A percentile compares a stretch with the other conserved stretches of the same genome.
Conservation (phyloP, 331 rosid species). For the Dryas integrifolia region DNA sequence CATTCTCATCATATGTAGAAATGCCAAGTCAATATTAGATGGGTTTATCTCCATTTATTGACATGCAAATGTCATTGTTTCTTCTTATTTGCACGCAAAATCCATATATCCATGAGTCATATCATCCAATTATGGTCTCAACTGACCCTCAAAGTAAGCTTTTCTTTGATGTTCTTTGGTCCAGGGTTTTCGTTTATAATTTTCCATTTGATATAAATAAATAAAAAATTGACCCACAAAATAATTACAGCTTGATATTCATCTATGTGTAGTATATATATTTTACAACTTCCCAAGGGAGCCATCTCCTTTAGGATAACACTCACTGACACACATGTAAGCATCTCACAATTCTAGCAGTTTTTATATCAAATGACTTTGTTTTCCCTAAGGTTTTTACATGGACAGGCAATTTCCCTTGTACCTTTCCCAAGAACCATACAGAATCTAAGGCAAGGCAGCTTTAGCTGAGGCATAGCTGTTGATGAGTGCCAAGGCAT, state of each 20-base stretch:
- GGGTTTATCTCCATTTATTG: no score
- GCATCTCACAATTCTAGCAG: neutral
- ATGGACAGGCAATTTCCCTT: neutral
- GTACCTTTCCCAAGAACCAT: neutral
- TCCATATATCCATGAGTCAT: neutral
- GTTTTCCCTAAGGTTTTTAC: neutral
- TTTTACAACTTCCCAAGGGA: neutral
- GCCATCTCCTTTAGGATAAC: neutral
- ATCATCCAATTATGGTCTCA: neutral
- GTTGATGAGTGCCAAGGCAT: constrained; percentile 41
- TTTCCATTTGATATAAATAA: no score
- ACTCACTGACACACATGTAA: neutral
- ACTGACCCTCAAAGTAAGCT: neutral
- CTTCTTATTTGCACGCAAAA: no score
- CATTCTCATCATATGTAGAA: no score
- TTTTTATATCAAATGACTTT: no score
- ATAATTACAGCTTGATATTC: neutral
- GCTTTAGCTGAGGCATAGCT: constrained; percentile 25
- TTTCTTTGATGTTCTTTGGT: neutral
- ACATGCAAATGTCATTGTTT: no score
- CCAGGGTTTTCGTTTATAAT: no score
- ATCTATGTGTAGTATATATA: neutral
- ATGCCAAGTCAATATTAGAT: no score
- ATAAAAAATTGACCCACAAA: neutral
- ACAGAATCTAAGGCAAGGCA: neutral